phyloP scores from a whole-genome alignment of 371 early-diverging fungal species.

The Circinella umbellata region DNA sequence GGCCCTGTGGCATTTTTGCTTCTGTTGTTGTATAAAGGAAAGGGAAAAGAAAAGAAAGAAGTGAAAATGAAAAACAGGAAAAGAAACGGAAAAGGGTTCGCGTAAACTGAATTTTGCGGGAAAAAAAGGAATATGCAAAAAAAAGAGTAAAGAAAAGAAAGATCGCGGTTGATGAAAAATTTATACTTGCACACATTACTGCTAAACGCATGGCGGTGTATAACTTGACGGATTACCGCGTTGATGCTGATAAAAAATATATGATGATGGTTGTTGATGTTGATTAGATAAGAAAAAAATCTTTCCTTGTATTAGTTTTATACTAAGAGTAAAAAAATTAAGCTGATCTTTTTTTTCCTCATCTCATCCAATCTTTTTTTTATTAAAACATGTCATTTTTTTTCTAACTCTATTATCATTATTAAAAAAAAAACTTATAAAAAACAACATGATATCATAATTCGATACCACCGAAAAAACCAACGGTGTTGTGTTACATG shows the following conservation, averaged over 20 bases:
- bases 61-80: slow-evolving; percentile 13
- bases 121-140: not conserved
- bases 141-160: not conserved
- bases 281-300: not conserved
- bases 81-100: not conserved
- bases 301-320: not conserved
- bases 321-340: not conserved
- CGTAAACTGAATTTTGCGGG: slow-evolving; percentile 9
- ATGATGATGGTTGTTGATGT: not conserved
- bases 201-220: too few species aligned
- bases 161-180: slow-evolving; percentile 9
- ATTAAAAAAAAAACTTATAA: too few species aligned
- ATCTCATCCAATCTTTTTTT: too few species aligned
- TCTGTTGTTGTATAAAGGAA: slow-evolving; percentile 9
- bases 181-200: not conserved
- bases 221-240: too few species aligned
- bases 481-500: too few species aligned
- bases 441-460: too few species aligned
- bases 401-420: too few species aligned
- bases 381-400: too few species aligned
- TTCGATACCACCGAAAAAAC: too few species aligned
- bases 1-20: slow-evolving; percentile 31
- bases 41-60: not conserved
- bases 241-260: not conserved
- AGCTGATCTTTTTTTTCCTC: too few species aligned